These are phyloP conservation scores for Epicoccum sorghinum DNA, from an alignment of 2,329 filamentous ascomycete genomes.

Conservation along the genomic window DNA sequence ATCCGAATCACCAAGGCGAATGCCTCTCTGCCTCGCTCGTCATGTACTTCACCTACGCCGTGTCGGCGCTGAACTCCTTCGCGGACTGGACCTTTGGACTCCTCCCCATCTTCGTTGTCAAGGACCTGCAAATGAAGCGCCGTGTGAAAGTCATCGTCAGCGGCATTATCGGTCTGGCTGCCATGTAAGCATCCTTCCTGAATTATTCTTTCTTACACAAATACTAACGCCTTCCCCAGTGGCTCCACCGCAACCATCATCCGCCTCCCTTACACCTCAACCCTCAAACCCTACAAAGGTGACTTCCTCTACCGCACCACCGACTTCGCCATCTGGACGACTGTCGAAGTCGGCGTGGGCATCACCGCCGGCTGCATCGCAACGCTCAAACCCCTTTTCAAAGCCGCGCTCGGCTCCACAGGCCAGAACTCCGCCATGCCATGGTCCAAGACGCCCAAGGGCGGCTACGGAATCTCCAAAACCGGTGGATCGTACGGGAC, in stretches of 20 bases:
- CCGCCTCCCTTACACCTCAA: constrained; percentile 35
- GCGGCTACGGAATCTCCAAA: constrained; percentile 2
- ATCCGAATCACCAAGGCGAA: constrained; percentile 44
- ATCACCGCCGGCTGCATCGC: constrained; percentile 39
- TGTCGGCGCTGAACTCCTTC: constrained; percentile 35
- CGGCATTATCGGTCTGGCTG: constrained; percentile 57
- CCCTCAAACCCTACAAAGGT: constrained; percentile 33
- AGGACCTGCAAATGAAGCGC: constrained; percentile 61
- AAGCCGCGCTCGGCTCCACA: constrained; percentile 21
- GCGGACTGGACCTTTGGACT: constrained; percentile 40
- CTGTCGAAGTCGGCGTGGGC: constrained; percentile 35
- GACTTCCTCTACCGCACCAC: constrained; percentile 41
- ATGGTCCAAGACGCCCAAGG: constrained; percentile 22
- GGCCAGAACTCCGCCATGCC: constrained; percentile 23
- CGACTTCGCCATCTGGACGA: constrained; percentile 42
- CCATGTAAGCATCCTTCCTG: constrained; percentile 30
- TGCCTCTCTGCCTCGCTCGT: constrained; percentile 54
- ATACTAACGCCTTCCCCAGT: constrained; percentile 22
- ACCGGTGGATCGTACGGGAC: constrained; percentile 8
- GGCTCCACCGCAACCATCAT: constrained; percentile 49
- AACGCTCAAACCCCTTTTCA: constrained; percentile 34
- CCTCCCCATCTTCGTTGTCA: constrained; percentile 57
- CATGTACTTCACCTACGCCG: constrained; percentile 56
- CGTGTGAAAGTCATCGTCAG: constrained; percentile 60
- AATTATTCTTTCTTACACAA: neutral